phyloP scores from a whole-genome alignment of 2,329 filamentous ascomycete species.

The Periglandula ipomoeae region DNA sequence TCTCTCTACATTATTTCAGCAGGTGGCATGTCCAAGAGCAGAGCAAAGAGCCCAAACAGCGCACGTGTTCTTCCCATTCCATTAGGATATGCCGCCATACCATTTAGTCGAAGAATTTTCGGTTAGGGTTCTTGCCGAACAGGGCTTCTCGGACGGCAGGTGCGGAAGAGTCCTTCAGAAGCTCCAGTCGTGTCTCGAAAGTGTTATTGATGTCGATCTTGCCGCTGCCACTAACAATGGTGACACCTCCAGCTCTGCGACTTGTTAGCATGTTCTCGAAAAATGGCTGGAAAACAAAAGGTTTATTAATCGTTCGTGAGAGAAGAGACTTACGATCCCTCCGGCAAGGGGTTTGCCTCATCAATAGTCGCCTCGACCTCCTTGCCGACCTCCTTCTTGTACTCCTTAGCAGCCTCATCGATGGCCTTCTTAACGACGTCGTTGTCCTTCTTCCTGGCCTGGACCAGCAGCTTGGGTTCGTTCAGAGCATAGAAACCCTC shows the following conservation, averaged over 20 bases:
- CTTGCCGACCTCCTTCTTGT: constrained; percentile 67
- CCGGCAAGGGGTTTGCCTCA: constrained; percentile 69
- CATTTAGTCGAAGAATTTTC: constrained; percentile 86
- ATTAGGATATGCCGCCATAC: neutral
- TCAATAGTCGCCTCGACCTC: constrained; percentile 64
- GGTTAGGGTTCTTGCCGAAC: constrained; percentile 91
- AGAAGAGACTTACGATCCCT: constrained; percentile 62
- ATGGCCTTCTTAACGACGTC: constrained; percentile 69
- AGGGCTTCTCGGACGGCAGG: constrained; percentile 77
- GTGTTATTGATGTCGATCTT: constrained; percentile 99
- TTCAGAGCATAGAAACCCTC: constrained; percentile 84
- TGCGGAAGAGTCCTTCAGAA: constrained; percentile 77
- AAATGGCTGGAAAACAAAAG: neutral
- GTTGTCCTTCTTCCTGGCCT: constrained; percentile 71
- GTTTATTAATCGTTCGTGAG: neutral
- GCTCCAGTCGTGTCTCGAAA: constrained; percentile 78
- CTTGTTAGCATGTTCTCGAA: neutral
- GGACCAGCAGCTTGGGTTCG: constrained; percentile 67
- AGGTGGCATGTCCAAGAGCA: constrained; percentile 8
- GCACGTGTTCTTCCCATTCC: neutral
- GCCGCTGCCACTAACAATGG: constrained; percentile 71
- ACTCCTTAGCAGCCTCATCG: constrained; percentile 68
- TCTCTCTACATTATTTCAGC: constrained; percentile 6
- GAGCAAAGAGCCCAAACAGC: neutral
- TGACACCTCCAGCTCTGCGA: constrained; percentile 69